A percentile compares a stretch with the other conserved stretches of the same genome.
phyloP scores from a whole-genome alignment of 768 basidiomycete genomes.

The Tulasnella sp. region DNA sequence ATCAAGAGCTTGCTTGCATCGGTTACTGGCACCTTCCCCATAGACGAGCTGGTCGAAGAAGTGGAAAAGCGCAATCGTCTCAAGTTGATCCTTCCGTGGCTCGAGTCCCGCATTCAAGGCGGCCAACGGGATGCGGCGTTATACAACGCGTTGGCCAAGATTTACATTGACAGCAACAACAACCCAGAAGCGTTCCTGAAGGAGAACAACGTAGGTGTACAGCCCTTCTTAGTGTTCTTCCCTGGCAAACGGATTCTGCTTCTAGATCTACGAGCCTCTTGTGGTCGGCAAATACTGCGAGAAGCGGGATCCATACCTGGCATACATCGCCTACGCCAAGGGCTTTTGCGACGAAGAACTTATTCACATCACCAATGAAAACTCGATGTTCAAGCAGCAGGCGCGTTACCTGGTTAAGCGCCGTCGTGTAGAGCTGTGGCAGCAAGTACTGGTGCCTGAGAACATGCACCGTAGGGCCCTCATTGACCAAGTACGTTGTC shows the following conservation, averaged over 20 bases:
- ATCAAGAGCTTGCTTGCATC: slow-evolving; percentile 91
- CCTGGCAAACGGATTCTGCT: slow-evolving; percentile 16
- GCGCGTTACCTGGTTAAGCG: slow-evolving; percentile 96
- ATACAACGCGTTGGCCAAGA: slow-evolving; percentile 97
- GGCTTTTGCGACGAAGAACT: slow-evolving; percentile 98
- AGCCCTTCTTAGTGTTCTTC: background rate
- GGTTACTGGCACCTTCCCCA: slow-evolving; percentile 93
- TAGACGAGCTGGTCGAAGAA: slow-evolving; percentile 94
- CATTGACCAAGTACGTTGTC: slow-evolving; percentile 64
- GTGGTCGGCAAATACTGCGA: slow-evolving; percentile 99
- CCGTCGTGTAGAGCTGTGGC: slow-evolving; percentile 90
- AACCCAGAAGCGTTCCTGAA: slow-evolving; percentile 97
- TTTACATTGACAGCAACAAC: slow-evolving; percentile 96
- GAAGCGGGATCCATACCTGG: slow-evolving; percentile 93
- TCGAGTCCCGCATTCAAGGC: slow-evolving; percentile 84
- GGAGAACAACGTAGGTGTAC: slow-evolving; percentile 78
- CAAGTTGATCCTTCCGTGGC: slow-evolving; percentile 95
- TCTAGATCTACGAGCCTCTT: slow-evolving; percentile 84
- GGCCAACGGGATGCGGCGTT: slow-evolving; percentile 89
- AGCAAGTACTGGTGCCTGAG: slow-evolving; percentile 78
- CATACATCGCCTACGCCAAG: slow-evolving; percentile 98
- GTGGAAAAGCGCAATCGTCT: slow-evolving; percentile 92
- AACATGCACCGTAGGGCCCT: slow-evolving; percentile 88
- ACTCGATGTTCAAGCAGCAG: slow-evolving; percentile 99
- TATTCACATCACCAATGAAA: slow-evolving; percentile 93